Conservation (phyloP, 306 rosid species). For the Acacia crassicarpa region DNA sequence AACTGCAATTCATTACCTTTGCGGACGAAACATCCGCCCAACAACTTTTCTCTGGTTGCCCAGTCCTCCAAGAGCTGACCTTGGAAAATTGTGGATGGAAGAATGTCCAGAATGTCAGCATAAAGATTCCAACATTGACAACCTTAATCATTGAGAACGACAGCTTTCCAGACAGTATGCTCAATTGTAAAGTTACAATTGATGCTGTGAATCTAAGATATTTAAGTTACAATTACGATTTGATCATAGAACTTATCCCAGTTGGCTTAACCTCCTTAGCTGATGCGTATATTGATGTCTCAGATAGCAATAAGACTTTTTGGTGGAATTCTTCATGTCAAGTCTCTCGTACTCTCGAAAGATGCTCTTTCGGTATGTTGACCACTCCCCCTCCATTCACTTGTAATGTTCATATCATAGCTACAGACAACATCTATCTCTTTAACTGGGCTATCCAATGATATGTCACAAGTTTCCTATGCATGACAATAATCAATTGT, state of each 20-base stretch:
- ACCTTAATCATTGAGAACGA: not conserved
- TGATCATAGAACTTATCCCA: not conserved
- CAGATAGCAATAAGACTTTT: not conserved
- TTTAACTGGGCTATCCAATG: no score
- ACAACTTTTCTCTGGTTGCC: not conserved
- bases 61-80: not conserved
- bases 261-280: not conserved
- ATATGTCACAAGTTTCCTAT: not conserved
- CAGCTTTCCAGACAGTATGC: not conserved
- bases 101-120: not conserved
- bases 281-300: not conserved
- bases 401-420: not conserved
- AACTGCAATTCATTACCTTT: not conserved
- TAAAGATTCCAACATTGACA: not conserved
- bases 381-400: not conserved
- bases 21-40: not conserved
- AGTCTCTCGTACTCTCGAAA: not conserved
- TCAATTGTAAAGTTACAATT: not conserved
- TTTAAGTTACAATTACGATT: not conserved
- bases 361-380: not conserved
- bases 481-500: not conserved
- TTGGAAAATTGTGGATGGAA: not conserved
- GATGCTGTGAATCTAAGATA: not conserved
- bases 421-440: not conserved
- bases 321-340: not conserved